Base-by-base conservation (phyloP, 805 yeast genomes). In the Yarrowia deformans region DNA sequence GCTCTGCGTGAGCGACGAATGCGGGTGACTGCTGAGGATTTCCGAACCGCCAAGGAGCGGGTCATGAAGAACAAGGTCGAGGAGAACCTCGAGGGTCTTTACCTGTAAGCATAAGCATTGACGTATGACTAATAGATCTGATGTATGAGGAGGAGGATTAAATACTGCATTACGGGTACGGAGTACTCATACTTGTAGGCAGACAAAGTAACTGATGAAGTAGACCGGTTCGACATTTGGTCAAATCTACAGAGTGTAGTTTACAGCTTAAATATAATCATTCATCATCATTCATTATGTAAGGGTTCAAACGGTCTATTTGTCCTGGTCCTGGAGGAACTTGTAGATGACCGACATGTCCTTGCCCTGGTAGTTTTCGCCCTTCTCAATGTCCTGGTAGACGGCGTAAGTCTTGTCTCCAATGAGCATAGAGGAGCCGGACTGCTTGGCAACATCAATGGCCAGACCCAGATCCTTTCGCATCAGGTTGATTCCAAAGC, bases 1-100 rank as follows among this genome's bases (percentile, higher is more conserved):
- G 98, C 98, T 1, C 83, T 94, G 77, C 88, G 98, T 80, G 98
- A 94, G 79, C 89, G 98, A 80, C 87, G 98, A 81, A 94, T 94
- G 97, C 96, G 93, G 81, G 98, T 94, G 48, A 91, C 94, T 43
- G 95, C 93, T 37, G 91, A 90, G 71, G 99, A 94, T 78, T 94
- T 94, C 82, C 89, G 90, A 79, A 88, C 88, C 73, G 99, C 97
- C 14, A 90, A 93, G 82, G 98, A 94, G 79, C 87, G 97, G 75
- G 97, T 94, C 64, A 84, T 94, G 86, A 94, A 94, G 85, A 94
- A 93, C 78, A 94, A 94, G 85, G 92, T 93, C 69, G 98, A 94
- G 79, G 98, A 94, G 82, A 93, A 91, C 76, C 85, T 94, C 73
- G 98, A 95, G 80, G 97, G 98, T 43, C 84, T 94, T 73, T 94